Evolutionary conservation across 2,329 filamentous ascomycete species (phyloP).

Genomic region (Fusarium sp.): DNA sequence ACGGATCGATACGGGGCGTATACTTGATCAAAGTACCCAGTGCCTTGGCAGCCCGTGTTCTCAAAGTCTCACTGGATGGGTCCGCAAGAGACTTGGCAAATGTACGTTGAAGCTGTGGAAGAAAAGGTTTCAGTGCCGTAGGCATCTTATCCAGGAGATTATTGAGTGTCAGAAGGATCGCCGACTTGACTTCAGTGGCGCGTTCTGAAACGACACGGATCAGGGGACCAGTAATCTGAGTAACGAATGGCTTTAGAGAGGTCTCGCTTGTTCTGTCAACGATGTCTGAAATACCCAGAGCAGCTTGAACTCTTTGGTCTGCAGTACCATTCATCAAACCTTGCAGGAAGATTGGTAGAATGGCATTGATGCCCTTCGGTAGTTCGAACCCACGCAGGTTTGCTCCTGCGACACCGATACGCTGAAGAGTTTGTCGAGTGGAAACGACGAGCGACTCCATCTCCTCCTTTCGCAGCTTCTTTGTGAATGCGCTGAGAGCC

Average conservation of each 20-base stretch:
- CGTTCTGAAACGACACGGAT: slow-evolving; percentile 98
- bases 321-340: slow-evolving; percentile 95
- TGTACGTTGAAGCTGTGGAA: slow-evolving; percentile 94
- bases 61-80: slow-evolving; percentile 86
- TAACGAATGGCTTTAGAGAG: slow-evolving; percentile 92
- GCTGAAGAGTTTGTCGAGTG: slow-evolving; percentile 84
- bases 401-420: slow-evolving; percentile 86
- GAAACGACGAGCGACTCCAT: slow-evolving; percentile 94
- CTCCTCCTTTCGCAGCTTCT: slow-evolving; percentile 92
- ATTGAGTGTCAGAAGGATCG: slow-evolving; percentile 92
- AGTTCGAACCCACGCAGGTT: slow-evolving; percentile 88
- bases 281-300: slow-evolving; percentile 93
- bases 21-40: slow-evolving; percentile 95
- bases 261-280: slow-evolving; percentile 91
- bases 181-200: slow-evolving; percentile 94
- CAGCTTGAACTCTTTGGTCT: slow-evolving; percentile 91
- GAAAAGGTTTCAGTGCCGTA: slow-evolving; percentile 91
- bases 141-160: slow-evolving; percentile 97
- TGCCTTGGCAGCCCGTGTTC: slow-evolving; percentile 90
- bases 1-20: slow-evolving; percentile 92
- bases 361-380: slow-evolving; percentile 96
- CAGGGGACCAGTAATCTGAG: slow-evolving; percentile 94
- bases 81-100: slow-evolving; percentile 97
- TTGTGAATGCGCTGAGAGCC: slow-evolving; percentile 87
- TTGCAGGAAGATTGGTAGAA: slow-evolving; percentile 96